These are phyloP conservation scores for Lumnitzera racemosa DNA, from an alignment of 345 rosid genomes.

Conservation along the genomic window DNA sequence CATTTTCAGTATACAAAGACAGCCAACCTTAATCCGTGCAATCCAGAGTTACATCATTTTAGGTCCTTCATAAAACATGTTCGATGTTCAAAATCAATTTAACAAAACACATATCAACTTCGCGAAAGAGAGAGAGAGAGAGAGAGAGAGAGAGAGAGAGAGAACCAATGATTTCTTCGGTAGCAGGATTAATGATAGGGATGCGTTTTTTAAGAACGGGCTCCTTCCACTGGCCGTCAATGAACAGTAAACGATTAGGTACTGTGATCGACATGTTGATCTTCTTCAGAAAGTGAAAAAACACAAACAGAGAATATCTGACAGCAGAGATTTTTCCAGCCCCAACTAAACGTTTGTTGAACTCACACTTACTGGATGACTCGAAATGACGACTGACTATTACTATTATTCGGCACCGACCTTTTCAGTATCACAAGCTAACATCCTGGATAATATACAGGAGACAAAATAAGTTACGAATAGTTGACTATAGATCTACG, in stretches of 20 bases:
- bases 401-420: too few species aligned
- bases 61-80: constrained; percentile 8
- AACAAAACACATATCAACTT: neutral
- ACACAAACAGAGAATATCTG: neutral
- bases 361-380: too few species aligned
- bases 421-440: too few species aligned
- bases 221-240: constrained; percentile 82
- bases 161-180: constrained; percentile 73
- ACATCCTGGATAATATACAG: too few species aligned
- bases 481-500: too few species aligned
- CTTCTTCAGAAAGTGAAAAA: neutral
- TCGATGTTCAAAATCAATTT: neutral
- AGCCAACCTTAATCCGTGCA: too few species aligned
- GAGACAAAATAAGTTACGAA: too few species aligned
- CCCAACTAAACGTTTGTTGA: too few species aligned
- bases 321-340: neutral
- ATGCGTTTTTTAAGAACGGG: constrained; percentile 59
- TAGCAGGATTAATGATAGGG: constrained; percentile 72
- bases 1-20: too few species aligned
- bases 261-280: constrained; percentile 40
- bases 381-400: too few species aligned
- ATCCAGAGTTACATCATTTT: neutral
- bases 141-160: neutral
- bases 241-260: constrained; percentile 63
- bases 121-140: neutral